phyloP scores from a whole-genome alignment of 371 early-diverging fungal species.

The Rhizopus sp. region DNA sequence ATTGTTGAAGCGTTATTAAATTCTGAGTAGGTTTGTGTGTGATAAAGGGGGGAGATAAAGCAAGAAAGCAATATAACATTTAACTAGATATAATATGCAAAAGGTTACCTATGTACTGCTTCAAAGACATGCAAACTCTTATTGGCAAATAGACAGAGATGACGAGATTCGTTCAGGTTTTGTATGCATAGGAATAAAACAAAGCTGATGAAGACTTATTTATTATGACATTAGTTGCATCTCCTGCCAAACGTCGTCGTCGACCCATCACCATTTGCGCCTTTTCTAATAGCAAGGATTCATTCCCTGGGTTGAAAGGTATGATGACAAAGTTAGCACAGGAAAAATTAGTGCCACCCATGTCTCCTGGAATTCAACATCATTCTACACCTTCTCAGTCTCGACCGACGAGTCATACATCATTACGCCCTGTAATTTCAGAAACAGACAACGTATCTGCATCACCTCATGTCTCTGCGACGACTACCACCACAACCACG shows the following conservation, averaged over 20 bases:
- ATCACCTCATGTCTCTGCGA: neutral
- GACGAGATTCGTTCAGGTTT: conserved; percentile 41
- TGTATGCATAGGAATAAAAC: neutral
- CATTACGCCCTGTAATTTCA: conserved; percentile 8
- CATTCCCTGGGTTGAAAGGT: conserved; percentile 39
- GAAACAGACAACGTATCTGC: neutral
- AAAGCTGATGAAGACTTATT: neutral
- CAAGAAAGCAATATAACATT: no score
- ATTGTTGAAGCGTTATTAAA: conserved; percentile 25
- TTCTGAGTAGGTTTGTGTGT: conserved; percentile 2
- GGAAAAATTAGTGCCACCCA: conserved; percentile 18
- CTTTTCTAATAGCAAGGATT: conserved; percentile 32
- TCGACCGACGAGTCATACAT: conserved; percentile 1
- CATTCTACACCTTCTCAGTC: conserved; percentile 15
- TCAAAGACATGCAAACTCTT: conserved; percentile 45
- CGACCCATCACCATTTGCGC: conserved; percentile 51
- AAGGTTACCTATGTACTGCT: conserved; percentile 53
- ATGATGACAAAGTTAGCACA: conserved; percentile 40
- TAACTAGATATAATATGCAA: conserved; percentile 51
- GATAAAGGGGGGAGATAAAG: neutral
- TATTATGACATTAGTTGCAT: conserved; percentile 12
- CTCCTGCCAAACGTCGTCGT: conserved; percentile 38
- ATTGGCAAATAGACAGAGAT: conserved; percentile 48
- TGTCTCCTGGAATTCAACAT: conserved; percentile 22
- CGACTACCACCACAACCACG: conserved; percentile 4